A percentile compares a stretch with the other conserved stretches of the same genome.
Evolutionary conservation across 257 asterid genomes (phyloP).

Genomic region (Apocynum venetum): DNA sequence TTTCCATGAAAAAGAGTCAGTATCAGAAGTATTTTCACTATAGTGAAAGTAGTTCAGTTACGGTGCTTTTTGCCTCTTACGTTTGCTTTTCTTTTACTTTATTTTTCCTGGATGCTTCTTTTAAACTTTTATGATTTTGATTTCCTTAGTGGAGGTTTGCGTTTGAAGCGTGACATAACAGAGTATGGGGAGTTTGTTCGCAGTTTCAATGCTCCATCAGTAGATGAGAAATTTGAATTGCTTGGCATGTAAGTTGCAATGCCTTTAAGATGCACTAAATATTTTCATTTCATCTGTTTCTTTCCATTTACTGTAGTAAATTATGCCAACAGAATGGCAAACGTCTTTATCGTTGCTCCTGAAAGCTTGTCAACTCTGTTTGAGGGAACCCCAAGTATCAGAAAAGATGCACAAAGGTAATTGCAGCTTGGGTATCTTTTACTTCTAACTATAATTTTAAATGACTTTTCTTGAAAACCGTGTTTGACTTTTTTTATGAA

Average conservation of each 20-base stretch:
- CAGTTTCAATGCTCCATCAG: constrained; percentile 92
- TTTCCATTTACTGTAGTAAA: constrained; percentile 18
- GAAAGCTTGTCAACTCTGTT: constrained; percentile 85
- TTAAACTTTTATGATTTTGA: constrained; percentile 9
- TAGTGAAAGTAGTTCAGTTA: background rate
- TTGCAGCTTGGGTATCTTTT: background rate
- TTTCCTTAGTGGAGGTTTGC: constrained; percentile 81
- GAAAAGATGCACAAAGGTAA: constrained; percentile 97
- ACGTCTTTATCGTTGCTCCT: constrained; percentile 78
- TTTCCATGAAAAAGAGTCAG: background rate
- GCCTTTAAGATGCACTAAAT: constrained; percentile 6
- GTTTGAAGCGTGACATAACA: constrained; percentile 97
- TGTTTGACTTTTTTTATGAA: background rate
- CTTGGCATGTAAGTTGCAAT: constrained; percentile 80
- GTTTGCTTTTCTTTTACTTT: background rate
- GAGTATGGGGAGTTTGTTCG: constrained; percentile 98
- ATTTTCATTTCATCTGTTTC: constrained; percentile 7
- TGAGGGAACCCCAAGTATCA: constrained; percentile 99
- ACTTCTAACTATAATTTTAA: background rate
- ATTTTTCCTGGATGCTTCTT: background rate
- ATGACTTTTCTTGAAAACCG: background rate
- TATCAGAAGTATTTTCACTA: background rate
- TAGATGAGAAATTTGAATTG: constrained; percentile 93
- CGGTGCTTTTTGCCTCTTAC: background rate
- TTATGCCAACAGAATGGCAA: constrained; percentile 48